Evolutionary conservation across 2,329 filamentous ascomycete genomes (phyloP).

Genomic region (Xylaria sp.): DNA sequence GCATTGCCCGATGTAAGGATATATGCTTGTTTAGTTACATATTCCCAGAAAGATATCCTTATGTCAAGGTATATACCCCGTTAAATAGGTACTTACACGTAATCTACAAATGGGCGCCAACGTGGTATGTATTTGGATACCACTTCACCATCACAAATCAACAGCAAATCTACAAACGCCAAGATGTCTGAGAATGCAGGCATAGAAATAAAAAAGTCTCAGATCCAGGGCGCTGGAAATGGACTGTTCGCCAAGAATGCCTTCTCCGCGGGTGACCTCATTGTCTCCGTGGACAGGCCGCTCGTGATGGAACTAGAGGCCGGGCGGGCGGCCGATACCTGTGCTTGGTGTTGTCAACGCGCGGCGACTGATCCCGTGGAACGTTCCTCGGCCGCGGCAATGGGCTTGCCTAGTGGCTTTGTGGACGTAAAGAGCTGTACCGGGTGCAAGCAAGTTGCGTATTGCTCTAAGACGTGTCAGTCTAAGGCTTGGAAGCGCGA

Average conservation of each 20-base stretch:
- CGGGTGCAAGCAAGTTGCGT: constrained; percentile 23
- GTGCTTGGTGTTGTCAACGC: constrained; percentile 29
- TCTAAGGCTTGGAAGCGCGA: constrained; percentile 29
- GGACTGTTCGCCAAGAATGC: constrained; percentile 26
- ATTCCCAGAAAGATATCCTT: no score
- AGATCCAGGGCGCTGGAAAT: constrained; percentile 23
- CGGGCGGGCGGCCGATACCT: constrained; percentile 26
- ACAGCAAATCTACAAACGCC: not conserved
- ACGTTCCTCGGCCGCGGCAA: constrained; percentile 17
- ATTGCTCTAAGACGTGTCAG: constrained; percentile 30
- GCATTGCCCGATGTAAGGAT: no score
- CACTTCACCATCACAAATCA: not conserved
- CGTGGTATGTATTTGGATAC: no score
- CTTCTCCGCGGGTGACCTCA: constrained; percentile 25
- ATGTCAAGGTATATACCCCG: no score
- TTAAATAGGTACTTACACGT: no score
- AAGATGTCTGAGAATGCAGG: constrained; percentile 16
- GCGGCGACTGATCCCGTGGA: constrained; percentile 21
- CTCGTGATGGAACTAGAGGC: constrained; percentile 25
- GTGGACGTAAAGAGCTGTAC: constrained; percentile 26
- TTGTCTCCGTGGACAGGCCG: constrained; percentile 24
- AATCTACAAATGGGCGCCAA: no score
- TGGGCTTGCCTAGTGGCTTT: constrained; percentile 27
- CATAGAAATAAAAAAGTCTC: constrained; percentile 24
- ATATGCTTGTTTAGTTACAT: no score